Evolutionary conservation across 768 basidiomycete species (phyloP).

Genomic region (Boletus subcaerulescens): DNA sequence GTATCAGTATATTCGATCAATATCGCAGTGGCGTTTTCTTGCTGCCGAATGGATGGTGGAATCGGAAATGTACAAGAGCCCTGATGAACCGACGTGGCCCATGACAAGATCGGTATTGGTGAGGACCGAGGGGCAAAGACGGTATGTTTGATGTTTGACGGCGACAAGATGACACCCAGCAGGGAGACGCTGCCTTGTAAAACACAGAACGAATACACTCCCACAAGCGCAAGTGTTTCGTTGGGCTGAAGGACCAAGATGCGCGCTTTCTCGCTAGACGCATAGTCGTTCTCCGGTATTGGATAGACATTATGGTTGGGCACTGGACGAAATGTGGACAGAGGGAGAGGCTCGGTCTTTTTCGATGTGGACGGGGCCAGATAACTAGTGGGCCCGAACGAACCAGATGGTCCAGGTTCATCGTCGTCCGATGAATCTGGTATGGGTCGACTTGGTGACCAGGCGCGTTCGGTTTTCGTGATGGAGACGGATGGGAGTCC

Average conservation of each 20-base stretch:
- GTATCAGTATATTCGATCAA: slow-evolving; percentile 56
- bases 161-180: slow-evolving; percentile 48
- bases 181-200: slow-evolving; percentile 60
- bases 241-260: slow-evolving; percentile 44
- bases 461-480: slow-evolving; percentile 37
- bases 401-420: slow-evolving; percentile 18
- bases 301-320: slow-evolving; percentile 37
- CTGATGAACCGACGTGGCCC: slow-evolving; percentile 16
- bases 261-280: slow-evolving; percentile 22
- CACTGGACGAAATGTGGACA: slow-evolving; percentile 53
- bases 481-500: slow-evolving; percentile 12
- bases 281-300: neutral
- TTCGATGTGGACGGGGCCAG: neutral
- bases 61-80: slow-evolving; percentile 15
- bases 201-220: slow-evolving; percentile 59
- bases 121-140: slow-evolving; percentile 79
- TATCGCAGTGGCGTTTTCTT: slow-evolving; percentile 40
- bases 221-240: slow-evolving; percentile 66
- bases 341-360: slow-evolving; percentile 18
- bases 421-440: slow-evolving; percentile 50
- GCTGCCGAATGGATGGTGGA: slow-evolving; percentile 9
- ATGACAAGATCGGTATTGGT: slow-evolving; percentile 60
- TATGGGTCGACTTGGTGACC: slow-evolving; percentile 58
- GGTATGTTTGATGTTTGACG: slow-evolving; percentile 41
- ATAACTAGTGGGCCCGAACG: neutral